phyloP scores from a whole-genome alignment of 1,284 basidiomycete genomes.

The Naganishia cerealis region DNA sequence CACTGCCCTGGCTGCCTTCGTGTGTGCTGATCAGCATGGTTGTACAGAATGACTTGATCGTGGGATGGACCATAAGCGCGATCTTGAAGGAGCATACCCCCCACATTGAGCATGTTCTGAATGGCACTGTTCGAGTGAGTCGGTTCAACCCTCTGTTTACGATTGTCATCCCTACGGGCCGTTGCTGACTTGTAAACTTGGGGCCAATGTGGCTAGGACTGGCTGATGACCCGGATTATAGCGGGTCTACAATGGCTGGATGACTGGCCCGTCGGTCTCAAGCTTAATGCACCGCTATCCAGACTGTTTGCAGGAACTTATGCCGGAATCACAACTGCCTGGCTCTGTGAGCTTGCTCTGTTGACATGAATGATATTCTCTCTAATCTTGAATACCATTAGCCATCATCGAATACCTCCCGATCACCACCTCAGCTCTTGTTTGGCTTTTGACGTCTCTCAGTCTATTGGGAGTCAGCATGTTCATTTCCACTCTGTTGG shows the following conservation, averaged over 20 bases:
- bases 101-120: neutral
- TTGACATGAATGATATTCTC: neutral
- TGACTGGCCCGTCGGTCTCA: constrained; percentile 92
- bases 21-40: neutral
- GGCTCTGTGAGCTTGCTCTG: constrained; percentile 61
- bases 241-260: constrained; percentile 76
- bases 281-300: constrained; percentile 91
- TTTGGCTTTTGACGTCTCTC: constrained; percentile 1
- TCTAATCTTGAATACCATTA: neutral
- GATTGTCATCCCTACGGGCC: no score
- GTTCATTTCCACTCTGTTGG: constrained; percentile 40
- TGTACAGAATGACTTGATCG: constrained; percentile 72
- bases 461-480: constrained; percentile 37
- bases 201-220: constrained; percentile 45
- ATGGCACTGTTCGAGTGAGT: constrained; percentile 1
- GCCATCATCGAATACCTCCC: constrained; percentile 9
- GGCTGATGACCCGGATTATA: constrained; percentile 60
- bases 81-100: constrained; percentile 66
- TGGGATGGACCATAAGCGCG: constrained; percentile 69
- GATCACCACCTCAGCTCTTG: neutral
- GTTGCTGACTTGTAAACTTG: neutral
- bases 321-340: constrained; percentile 63
- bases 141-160: neutral
- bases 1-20: neutral
- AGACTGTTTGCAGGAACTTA: constrained; percentile 74